Evolutionary conservation across 2,329 filamentous ascomycete species (phyloP), one percentile per base, ranked within the genome.

Genomic region (Fusarium chlamydosporum): DNA sequence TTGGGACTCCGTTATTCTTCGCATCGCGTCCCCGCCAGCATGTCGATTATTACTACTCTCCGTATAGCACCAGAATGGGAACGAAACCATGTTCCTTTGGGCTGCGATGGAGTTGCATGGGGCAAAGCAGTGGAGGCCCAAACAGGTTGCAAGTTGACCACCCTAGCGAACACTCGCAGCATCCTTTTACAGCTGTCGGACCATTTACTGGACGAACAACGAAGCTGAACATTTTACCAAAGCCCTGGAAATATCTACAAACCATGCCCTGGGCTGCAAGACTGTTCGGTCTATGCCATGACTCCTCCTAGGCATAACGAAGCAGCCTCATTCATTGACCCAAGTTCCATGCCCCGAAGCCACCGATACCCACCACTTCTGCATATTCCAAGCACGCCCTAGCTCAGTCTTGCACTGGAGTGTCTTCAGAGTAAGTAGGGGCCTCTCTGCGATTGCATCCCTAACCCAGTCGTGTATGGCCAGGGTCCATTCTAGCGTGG

Each of bases 21-120:
- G 42, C 63, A 35, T 54, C 42, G 10, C 26, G 52, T 42, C 47
- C 40, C 66, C 66, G 51, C 66, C 43, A 60, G 26, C 31, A 20
- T 43, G 56, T 69, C 61, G 61, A 68, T 69, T 66, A 54, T 61
- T 56, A 51, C 60, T 16, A 4, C 57, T 62, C 38, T 61, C 46
- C 61, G 55, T 69, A 46, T 54, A 42, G 43, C 13, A 33, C 43
- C 26, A 26, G 45, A n/a, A 38, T 15, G 8, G 27, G 46, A 23
- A 9, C 29, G 10, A 7, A 61, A 42, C 66, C 65, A 45, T 61
- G 54, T 20, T 66, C 27, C 43, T 23, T 56, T 47, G 35, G 37
- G 61, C 42, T 34, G 48, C 31, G 45, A 53, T 26, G 18, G n/a
- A 45, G 40, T 13, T 60, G 52, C 48, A 56, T 64, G 41, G 40